phyloP scores from a whole-genome alignment of 495 filamentous ascomycete species.

The Baudoinia panamericana region DNA sequence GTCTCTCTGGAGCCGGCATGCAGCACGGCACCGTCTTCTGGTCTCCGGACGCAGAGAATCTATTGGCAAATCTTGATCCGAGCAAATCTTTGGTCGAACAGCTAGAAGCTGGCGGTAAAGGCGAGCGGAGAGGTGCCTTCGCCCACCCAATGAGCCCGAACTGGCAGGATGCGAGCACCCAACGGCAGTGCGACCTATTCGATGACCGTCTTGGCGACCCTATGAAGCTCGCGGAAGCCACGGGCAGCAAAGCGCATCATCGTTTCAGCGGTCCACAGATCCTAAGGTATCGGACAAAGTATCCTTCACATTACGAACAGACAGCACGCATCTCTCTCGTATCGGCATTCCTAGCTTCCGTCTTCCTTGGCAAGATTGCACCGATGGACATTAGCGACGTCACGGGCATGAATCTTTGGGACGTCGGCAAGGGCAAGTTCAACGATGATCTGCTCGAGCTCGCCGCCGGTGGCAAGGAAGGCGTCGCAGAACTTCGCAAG shows the following conservation, averaged over 20 bases:
- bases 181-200: constrained; percentile 79
- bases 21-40: constrained; percentile 96
- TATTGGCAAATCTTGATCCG: constrained; percentile 47
- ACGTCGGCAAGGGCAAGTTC: constrained; percentile 63
- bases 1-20: constrained; percentile 84
- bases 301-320: constrained; percentile 64
- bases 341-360: constrained; percentile 84
- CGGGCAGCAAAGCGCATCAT: constrained; percentile 88
- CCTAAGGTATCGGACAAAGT: constrained; percentile 64
- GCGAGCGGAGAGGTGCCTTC: constrained; percentile 52
- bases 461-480: constrained; percentile 55
- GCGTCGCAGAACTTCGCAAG: constrained; percentile 50
- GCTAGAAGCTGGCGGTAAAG: constrained; percentile 26
- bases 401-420: constrained; percentile 94
- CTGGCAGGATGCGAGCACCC: constrained; percentile 95
- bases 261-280: constrained; percentile 98
- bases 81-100: constrained; percentile 28
- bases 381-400: constrained; percentile 90
- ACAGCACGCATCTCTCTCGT: constrained; percentile 84
- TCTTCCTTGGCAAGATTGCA: constrained; percentile 75
- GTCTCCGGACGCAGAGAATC: constrained; percentile 53
- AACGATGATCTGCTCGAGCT: constrained; percentile 60
- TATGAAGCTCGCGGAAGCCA: constrained; percentile 57
- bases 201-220: constrained; percentile 54
- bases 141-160: constrained; percentile 83